phyloP scores from a whole-genome alignment of 192 early-diverging fungal species.

The Linderina pennispora region DNA sequence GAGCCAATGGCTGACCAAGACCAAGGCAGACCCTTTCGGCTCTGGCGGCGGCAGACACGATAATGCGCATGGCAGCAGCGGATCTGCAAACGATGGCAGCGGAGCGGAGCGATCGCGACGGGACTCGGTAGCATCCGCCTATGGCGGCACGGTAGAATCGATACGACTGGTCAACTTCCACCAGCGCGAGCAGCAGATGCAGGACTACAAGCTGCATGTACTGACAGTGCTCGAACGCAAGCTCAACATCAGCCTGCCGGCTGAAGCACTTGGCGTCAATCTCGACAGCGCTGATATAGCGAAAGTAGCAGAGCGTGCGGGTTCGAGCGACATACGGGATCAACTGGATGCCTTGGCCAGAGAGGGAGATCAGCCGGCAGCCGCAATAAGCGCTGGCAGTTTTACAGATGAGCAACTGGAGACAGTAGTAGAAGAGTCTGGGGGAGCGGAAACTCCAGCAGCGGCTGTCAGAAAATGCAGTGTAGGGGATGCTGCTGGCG shows the following conservation, averaged over 20 bases:
- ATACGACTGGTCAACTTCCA: slow-evolving; percentile 17
- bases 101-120: not conserved
- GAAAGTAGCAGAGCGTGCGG: too few relatives aligned
- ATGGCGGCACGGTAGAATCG: slow-evolving; percentile 3
- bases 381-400: too few relatives aligned
- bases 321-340: too few relatives aligned
- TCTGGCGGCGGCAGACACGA: too few relatives aligned
- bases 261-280: slow-evolving; percentile 1
- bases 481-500: not conserved
- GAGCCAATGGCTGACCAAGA: slow-evolving; percentile 12
- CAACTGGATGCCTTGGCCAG: too few relatives aligned
- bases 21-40: slow-evolving; percentile 2
- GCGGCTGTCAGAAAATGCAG: not conserved
- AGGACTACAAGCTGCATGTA: slow-evolving; percentile 34
- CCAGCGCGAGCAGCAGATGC: slow-evolving; percentile 32
- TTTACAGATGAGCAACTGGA: too few relatives aligned
- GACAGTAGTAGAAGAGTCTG: too few relatives aligned
- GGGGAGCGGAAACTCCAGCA: too few relatives aligned
- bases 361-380: too few relatives aligned
- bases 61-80: not conserved
- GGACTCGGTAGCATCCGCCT: not conserved
- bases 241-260: slow-evolving; percentile 14
- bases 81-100: not conserved
- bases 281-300: not conserved
- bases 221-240: slow-evolving; percentile 16